phyloP scores from a whole-genome alignment of 805 yeast genomes.

The Candida schatavii region DNA sequence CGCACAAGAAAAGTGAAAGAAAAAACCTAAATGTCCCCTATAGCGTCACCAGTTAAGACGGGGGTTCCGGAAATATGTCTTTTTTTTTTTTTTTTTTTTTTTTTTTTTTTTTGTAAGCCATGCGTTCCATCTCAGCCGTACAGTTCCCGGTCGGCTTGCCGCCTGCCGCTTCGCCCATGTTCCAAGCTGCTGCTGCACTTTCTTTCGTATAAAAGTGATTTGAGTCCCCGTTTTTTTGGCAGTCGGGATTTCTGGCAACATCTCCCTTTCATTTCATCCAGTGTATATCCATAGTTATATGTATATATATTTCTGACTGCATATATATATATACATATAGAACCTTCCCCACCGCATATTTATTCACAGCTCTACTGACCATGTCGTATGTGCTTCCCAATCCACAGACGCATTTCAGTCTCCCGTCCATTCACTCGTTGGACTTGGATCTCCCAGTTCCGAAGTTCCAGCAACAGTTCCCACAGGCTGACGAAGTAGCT shows the following conservation, averaged over 20 bases:
- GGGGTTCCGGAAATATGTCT: neutral
- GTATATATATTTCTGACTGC: too few species aligned
- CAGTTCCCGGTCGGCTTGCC: conserved; percentile 2
- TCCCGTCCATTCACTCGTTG: conserved; percentile 36
- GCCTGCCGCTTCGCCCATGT: conserved; percentile 4
- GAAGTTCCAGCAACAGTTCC: conserved; percentile 1
- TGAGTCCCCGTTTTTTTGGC: neutral
- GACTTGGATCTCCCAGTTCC: conserved; percentile 30
- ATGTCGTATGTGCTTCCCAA: conserved; percentile 2
- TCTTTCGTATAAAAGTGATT: neutral
- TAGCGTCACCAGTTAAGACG: neutral
- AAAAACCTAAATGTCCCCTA: conserved; percentile 1
- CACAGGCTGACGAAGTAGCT: too few species aligned
- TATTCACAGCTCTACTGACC: too few species aligned
- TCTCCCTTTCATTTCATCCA: too few species aligned
- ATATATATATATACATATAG: too few species aligned
- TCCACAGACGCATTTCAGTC: conserved; percentile 9
- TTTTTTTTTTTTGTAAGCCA: neutral
- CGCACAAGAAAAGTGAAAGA: neutral
- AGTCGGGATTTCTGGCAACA: too few species aligned
- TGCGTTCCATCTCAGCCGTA: conserved; percentile 5
- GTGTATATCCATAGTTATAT: too few species aligned
- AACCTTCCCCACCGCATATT: too few species aligned
- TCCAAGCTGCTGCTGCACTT: neutral
- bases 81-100: too few species aligned